Percentiles rank a stretch among this genome's conserved stretches.
These are phyloP conservation scores for Magnolia officinalis DNA, from an alignment of 164 flowering plant genomes.

Conservation along the genomic window DNA sequence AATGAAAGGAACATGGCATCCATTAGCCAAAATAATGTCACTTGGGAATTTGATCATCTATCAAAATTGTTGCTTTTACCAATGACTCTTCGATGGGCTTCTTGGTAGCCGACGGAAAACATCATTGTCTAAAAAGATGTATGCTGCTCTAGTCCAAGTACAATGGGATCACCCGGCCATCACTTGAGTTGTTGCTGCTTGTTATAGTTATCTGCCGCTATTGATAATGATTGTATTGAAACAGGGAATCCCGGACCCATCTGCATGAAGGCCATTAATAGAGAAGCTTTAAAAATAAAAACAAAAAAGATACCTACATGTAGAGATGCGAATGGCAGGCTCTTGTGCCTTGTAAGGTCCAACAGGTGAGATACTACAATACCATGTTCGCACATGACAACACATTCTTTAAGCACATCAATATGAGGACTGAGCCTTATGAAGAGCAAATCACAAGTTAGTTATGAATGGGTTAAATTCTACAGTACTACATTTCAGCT, in stretches of 20 bases:
- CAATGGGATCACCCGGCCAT: conserved; percentile 2
- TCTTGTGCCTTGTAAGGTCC: background rate
- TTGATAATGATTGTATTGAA: conserved; percentile 73
- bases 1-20: too few relatives aligned
- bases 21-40: too few relatives aligned
- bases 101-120: background rate
- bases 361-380: too few relatives aligned
- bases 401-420: too few relatives aligned
- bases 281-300: background rate
- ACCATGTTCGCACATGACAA: too few relatives aligned
- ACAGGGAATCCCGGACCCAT: conserved; percentile 86
- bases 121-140: background rate
- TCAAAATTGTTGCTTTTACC: background rate
- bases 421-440: too few relatives aligned
- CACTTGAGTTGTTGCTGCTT: conserved; percentile 38
- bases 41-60: background rate
- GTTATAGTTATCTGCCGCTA: conserved; percentile 70
- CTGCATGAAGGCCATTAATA: conserved; percentile 35
- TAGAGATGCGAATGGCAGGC: background rate
- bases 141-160: background rate
- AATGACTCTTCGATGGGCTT: background rate
- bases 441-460: too few relatives aligned
- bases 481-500: too few relatives aligned
- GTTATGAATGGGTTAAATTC: too few relatives aligned
- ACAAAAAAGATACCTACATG: too few relatives aligned